Conservation (phyloP, 2,329 filamentous ascomycete species). For the Thelonectria rubi region DNA sequence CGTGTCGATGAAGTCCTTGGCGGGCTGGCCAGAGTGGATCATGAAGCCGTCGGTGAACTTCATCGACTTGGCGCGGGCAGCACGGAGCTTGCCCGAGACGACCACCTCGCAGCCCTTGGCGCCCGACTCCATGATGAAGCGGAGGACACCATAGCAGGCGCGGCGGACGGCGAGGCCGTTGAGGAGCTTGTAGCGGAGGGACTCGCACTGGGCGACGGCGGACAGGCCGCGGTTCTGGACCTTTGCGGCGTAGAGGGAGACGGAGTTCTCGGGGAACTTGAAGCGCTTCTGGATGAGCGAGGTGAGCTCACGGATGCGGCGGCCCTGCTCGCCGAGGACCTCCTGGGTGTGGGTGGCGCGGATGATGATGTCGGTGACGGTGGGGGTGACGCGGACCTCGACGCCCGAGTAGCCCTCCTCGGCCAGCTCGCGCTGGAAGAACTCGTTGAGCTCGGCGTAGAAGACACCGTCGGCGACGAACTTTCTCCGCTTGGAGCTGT, state of each 20-base stretch:
- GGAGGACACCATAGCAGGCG: slow-evolving; percentile 99
- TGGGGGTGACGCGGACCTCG: slow-evolving; percentile 99
- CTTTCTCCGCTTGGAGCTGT: slow-evolving; percentile 91
- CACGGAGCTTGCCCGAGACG: slow-evolving; percentile 98
- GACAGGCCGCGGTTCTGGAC: slow-evolving; percentile 99
- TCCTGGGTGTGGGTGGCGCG: slow-evolving; percentile 99
- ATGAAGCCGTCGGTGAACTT: slow-evolving; percentile 99
- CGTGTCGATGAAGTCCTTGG: slow-evolving; percentile 99
- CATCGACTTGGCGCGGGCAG: slow-evolving; percentile 99
- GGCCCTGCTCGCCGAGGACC: slow-evolving; percentile 99
- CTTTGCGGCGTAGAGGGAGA: slow-evolving; percentile 99
- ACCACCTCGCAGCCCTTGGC: slow-evolving; percentile 99
- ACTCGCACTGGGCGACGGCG: slow-evolving; percentile 99
- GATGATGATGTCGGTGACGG: slow-evolving; percentile 99
- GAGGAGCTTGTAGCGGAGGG: slow-evolving; percentile 99
- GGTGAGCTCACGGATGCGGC: slow-evolving; percentile 99
- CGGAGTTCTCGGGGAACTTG: slow-evolving; percentile 99
- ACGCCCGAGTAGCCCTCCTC: slow-evolving; percentile 99
- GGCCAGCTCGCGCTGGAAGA: slow-evolving; percentile 99
- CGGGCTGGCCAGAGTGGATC: slow-evolving; percentile 99
- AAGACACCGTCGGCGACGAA: slow-evolving; percentile 99
- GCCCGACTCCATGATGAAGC: slow-evolving; percentile 99
- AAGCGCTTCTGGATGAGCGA: slow-evolving; percentile 99
- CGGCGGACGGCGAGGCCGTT: slow-evolving; percentile 98
- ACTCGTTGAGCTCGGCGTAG: slow-evolving; percentile 99